phyloP scores from a whole-genome alignment of 768 basidiomycete genomes.

The Grammothele lineata region DNA sequence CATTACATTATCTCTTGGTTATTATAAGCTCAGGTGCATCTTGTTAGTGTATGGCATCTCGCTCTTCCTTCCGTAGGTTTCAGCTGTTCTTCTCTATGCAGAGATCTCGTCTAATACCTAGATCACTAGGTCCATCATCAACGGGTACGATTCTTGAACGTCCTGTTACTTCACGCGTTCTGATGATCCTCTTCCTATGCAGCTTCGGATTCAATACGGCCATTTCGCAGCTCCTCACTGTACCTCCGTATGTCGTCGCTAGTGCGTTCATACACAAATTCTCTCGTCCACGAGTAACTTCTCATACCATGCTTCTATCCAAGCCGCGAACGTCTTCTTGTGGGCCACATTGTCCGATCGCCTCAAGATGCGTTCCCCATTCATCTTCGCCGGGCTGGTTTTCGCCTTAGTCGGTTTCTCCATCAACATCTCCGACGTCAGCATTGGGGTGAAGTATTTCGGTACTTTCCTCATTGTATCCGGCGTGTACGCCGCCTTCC shows the following conservation, averaged over 20 bases:
- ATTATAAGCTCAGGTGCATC: no score
- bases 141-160: constrained; percentile 6
- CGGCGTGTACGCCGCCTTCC: constrained; percentile 56
- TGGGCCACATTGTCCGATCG: constrained; percentile 60
- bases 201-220: constrained; percentile 58
- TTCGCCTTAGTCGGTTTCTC: constrained; percentile 54
- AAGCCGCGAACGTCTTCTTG: no score
- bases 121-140: constrained; percentile 8
- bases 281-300: no score
- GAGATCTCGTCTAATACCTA: neutral
- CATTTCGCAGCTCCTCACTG: constrained; percentile 60
- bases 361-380: constrained; percentile 48
- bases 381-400: constrained; percentile 47
- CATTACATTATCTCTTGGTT: no score
- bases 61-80: constrained; percentile 61
- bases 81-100: constrained; percentile 22
- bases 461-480: constrained; percentile 66
- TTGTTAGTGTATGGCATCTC: constrained; percentile 65
- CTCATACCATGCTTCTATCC: no score
- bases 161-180: neutral
- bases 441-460: constrained; percentile 59
- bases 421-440: constrained; percentile 54
- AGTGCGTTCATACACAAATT: no score
- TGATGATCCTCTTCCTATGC: neutral
- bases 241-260: constrained; percentile 54